These are phyloP conservation scores for Peronospora belbahrii DNA, from an alignment of 352 stramenopile species.

Conservation along the genomic window DNA sequence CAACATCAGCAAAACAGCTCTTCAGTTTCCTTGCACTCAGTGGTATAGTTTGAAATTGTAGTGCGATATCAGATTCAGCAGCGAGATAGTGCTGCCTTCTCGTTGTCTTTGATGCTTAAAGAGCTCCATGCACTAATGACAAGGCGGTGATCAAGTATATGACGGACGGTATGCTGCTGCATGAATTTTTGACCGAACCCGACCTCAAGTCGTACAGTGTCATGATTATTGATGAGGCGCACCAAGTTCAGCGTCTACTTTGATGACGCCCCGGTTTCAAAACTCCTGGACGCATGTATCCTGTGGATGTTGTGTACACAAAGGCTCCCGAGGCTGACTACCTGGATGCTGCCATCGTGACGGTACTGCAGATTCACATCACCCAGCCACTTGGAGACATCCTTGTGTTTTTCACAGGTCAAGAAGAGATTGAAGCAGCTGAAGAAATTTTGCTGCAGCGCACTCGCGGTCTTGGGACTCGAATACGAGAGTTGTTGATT, in stretches of 20 bases:
- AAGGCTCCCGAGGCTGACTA: slow-evolving; percentile 98
- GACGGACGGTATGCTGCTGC: slow-evolving; percentile 99
- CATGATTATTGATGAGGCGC: slow-evolving; percentile 99
- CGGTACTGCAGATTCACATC: slow-evolving; percentile 98
- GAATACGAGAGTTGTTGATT: slow-evolving; percentile 97
- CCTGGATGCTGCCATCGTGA: slow-evolving; percentile 96
- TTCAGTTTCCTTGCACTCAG: too few species aligned
- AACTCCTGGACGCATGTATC: slow-evolving; percentile 95
- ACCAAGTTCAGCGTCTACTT: slow-evolving; percentile 99
- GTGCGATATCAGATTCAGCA: too few species aligned
- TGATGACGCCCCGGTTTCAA: slow-evolving; percentile 97
- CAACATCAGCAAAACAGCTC: too few species aligned
- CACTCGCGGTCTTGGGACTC: slow-evolving; percentile 89
- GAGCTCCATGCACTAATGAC: slow-evolving; percentile 96
- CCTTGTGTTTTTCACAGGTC: slow-evolving; percentile 98
- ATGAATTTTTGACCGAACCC: slow-evolving; percentile 97
- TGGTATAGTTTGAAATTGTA: too few species aligned
- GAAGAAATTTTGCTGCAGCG: slow-evolving; percentile 93
- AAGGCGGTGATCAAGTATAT: slow-evolving; percentile 98
- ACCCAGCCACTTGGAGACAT: slow-evolving; percentile 97
- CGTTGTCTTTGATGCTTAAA: too few species aligned
- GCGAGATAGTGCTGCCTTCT: too few species aligned
- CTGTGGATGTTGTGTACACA: slow-evolving; percentile 97
- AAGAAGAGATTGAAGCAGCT: slow-evolving; percentile 99
- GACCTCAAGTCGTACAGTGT: slow-evolving; percentile 94